Conservation (phyloP, 2,329 filamentous ascomycete species). For the Cladophialophora carrionii region DNA sequence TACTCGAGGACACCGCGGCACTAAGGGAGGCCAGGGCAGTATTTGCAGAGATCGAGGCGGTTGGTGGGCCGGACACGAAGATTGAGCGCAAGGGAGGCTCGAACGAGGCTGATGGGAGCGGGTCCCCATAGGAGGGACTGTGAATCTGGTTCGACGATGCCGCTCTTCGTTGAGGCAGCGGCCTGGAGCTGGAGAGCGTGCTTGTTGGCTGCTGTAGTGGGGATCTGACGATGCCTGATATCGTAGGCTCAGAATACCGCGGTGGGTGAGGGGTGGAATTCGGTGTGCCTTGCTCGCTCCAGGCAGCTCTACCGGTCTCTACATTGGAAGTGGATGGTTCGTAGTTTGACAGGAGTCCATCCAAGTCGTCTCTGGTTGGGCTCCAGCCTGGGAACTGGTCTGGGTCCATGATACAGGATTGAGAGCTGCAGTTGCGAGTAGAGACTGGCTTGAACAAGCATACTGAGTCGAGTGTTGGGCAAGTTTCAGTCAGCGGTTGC, state of each 20-base stretch:
- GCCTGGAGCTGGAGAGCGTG: slow-evolving; percentile 21
- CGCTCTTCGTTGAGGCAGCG: slow-evolving; percentile 32
- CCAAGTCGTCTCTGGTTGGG: slow-evolving; percentile 26
- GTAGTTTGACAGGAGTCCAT: slow-evolving; percentile 22
- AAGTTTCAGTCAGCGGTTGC: background rate
- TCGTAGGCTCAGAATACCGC: slow-evolving; percentile 25
- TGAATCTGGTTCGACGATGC: slow-evolving; percentile 32
- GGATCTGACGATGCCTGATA: slow-evolving; percentile 26
- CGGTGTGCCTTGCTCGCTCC: slow-evolving; percentile 21
- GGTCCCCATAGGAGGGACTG: slow-evolving; percentile 25
- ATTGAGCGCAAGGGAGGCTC: slow-evolving; percentile 44
- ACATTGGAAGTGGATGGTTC: slow-evolving; percentile 14
- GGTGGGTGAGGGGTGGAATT: slow-evolving; percentile 16
- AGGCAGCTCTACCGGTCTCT: slow-evolving; percentile 16
- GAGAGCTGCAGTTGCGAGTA: background rate
- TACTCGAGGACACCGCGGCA: slow-evolving; percentile 38
- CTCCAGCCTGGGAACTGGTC: slow-evolving; percentile 28
- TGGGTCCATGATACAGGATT: slow-evolving; percentile 24
- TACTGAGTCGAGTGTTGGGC: background rate
- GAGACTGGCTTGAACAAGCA: background rate
- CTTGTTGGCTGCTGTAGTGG: slow-evolving; percentile 25
- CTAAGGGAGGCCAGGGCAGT: slow-evolving; percentile 44
- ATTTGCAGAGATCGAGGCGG: slow-evolving; percentile 43
- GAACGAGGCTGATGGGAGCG: slow-evolving; percentile 38
- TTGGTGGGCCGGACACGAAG: slow-evolving; percentile 44